Evolutionary conservation across 805 yeast genomes (phyloP).

Genomic region (Cyberlindnera americana): DNA sequence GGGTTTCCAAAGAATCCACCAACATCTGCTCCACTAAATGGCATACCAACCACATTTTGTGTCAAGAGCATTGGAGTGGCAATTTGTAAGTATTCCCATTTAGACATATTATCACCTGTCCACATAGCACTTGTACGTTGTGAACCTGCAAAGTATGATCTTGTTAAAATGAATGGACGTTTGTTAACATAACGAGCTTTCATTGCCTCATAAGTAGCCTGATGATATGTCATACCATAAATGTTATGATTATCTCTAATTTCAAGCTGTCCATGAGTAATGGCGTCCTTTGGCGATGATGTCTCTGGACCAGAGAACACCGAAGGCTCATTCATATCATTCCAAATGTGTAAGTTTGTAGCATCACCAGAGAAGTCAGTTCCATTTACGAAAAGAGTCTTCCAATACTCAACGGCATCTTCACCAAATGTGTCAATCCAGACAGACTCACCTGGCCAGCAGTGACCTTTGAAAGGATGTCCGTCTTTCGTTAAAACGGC

Average conservation of each 20-base stretch:
- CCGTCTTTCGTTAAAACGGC: conserved; percentile 47
- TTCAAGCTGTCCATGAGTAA: conserved; percentile 81
- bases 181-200: conserved; percentile 44
- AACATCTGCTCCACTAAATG: conserved; percentile 94
- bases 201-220: conserved; percentile 72
- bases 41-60: conserved; percentile 78
- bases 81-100: conserved; percentile 79
- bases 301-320: conserved; percentile 95
- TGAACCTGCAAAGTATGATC: conserved; percentile 88
- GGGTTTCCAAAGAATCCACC: conserved; percentile 97
- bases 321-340: conserved; percentile 98
- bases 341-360: conserved; percentile 82
- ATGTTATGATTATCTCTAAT: conserved; percentile 89
- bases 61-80: conserved; percentile 89
- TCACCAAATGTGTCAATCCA: conserved; percentile 90
- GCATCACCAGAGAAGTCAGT: conserved; percentile 44
- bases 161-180: conserved; percentile 84
- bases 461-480: conserved; percentile 69
- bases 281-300: conserved; percentile 72
- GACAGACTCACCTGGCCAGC: conserved; percentile 97
- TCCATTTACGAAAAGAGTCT: conserved; percentile 44
- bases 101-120: conserved; percentile 96
- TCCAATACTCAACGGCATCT: conserved; percentile 58
- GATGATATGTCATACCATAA: conserved; percentile 76
- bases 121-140: conserved; percentile 91